Percentiles rank a stretch among this genome's conserved stretches.
phyloP scores from a whole-genome alignment of 2,329 filamentous ascomycete species.

The Claviceps purpurea region DNA sequence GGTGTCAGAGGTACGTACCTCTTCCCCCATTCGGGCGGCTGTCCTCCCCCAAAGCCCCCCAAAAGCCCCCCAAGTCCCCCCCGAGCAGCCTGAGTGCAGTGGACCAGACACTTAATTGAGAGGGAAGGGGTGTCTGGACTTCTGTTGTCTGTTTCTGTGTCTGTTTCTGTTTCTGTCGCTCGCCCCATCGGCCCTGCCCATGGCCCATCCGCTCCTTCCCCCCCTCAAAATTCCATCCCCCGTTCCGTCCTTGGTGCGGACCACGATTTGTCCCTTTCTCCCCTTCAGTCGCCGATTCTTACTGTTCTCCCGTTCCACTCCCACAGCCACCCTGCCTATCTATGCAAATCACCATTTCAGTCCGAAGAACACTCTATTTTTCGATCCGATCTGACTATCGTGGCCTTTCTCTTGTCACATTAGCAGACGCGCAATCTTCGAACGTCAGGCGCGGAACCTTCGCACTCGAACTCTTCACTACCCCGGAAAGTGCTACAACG shows the following conservation, averaged over 20 bases:
- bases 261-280: conserved; percentile 17
- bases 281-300: conserved; percentile 6
- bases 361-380: neutral
- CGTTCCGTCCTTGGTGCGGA: conserved; percentile 11
- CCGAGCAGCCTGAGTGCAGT: too few relatives aligned
- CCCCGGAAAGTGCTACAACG: conserved; percentile 12
- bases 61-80: too few relatives aligned
- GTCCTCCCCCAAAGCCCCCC: too few relatives aligned
- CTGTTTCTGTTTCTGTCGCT: neutral
- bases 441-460: conserved; percentile 14
- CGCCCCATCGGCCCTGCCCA: too few relatives aligned
- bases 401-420: conserved; percentile 7
- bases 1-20: neutral
- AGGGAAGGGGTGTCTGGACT: too few relatives aligned
- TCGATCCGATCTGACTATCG: neutral
- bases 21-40: too few relatives aligned
- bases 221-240: conserved; percentile 19
- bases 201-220: conserved; percentile 11
- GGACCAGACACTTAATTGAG: too few relatives aligned
- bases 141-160: neutral
- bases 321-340: conserved; percentile 5
- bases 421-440: conserved; percentile 6
- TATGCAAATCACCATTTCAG: conserved; percentile 3
- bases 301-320: conserved; percentile 5
- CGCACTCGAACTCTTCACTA: conserved; percentile 8